A percentile compares a stretch with the other conserved stretches of the same genome.
Conservation (phyloP, 2,329 filamentous ascomycete genomes). For the Macrophomina pseudophaseolina region DNA sequence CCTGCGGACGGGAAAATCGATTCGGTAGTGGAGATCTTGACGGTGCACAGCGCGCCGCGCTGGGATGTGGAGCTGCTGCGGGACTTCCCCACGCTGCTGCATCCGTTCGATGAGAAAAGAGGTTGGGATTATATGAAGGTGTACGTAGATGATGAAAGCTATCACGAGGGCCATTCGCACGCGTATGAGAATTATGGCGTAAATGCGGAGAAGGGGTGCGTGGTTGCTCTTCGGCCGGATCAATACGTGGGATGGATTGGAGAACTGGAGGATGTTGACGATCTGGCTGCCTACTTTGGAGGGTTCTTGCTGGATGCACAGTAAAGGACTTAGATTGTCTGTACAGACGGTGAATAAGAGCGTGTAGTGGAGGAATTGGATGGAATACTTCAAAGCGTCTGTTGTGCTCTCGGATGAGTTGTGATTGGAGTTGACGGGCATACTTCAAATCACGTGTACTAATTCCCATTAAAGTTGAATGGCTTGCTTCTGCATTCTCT, state of each 20-base stretch:
- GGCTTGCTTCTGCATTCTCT: too few species aligned
- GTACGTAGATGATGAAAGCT: conserved; percentile 53
- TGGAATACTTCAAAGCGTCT: not conserved
- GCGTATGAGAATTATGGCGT: conserved; percentile 65
- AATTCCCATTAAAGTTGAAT: too few species aligned
- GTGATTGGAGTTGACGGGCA: too few species aligned
- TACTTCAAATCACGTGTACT: too few species aligned
- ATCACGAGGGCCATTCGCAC: conserved; percentile 50
- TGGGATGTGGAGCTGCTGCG: conserved; percentile 48
- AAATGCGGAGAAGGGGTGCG: conserved; percentile 58
- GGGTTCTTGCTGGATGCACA: conserved; percentile 22
- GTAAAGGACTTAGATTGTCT: not conserved
- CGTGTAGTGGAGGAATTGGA: not conserved
- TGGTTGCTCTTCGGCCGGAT: conserved; percentile 69
- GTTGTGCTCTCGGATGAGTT: too few species aligned
- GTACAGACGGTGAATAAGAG: not conserved
- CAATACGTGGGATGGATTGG: conserved; percentile 64
- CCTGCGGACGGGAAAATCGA: conserved; percentile 47
- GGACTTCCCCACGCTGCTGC: conserved; percentile 51
- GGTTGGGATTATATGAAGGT: conserved; percentile 51
- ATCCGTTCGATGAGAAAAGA: conserved; percentile 47
- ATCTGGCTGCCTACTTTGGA: conserved; percentile 36
- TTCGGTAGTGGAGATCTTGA: conserved; percentile 64
- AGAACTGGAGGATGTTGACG: conserved; percentile 40
- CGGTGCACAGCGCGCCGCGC: conserved; percentile 62